Evolutionary conservation across 306 rosid species (phyloP).

Genomic region (Pachyrhizus erosus): DNA sequence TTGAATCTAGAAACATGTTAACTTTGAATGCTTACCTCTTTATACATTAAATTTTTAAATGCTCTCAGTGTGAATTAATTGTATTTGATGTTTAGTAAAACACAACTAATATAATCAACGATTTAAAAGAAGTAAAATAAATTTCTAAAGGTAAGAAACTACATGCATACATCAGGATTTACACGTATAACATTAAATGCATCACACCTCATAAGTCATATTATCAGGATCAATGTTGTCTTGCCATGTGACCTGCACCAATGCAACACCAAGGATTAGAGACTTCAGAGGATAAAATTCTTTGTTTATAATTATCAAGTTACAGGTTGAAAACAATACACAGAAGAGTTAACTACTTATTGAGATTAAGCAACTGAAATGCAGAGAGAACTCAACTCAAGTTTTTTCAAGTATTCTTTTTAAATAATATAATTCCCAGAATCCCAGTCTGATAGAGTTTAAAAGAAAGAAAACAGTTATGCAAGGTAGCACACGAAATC

Average conservation of each 20-base stretch:
- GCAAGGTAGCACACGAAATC: neutral
- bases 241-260: constrained; percentile 78
- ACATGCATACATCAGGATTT: constrained; percentile 28
- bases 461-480: neutral
- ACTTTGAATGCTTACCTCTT: constrained; percentile 4
- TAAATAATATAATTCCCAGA: constrained; percentile 10
- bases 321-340: neutral
- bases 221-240: constrained; percentile 83
- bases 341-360: constrained; percentile 1
- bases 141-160: neutral
- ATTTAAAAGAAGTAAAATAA: neutral
- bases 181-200: constrained; percentile 9
- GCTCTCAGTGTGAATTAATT: neutral
- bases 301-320: constrained; percentile 14
- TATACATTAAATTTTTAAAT: constrained; percentile 16
- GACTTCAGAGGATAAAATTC: constrained; percentile 16
- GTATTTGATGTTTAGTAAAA: constrained; percentile 25
- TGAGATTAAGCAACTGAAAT: constrained; percentile 21
- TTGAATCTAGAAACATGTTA: neutral
- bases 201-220: constrained; percentile 90
- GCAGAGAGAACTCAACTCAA: neutral
- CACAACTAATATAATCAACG: constrained; percentile 8
- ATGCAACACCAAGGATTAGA: constrained; percentile 34
- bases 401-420: neutral
- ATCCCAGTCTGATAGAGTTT: neutral